Base-by-base conservation (phyloP, 192 early-diverging fungal genomes). In the Gigaspora rosea region DNA sequence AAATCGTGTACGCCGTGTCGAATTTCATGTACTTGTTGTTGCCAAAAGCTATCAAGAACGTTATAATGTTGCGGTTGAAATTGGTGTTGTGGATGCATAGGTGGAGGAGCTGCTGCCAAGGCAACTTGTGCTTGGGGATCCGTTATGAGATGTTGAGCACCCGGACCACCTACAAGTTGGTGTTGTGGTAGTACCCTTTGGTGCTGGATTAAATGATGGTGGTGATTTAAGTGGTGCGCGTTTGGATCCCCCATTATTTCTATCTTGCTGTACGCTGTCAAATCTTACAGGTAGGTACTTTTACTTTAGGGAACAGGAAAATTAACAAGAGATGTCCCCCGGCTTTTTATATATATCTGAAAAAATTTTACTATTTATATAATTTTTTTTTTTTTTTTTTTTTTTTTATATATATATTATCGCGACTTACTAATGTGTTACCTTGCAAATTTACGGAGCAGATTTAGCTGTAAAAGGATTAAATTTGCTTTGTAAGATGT, bases 1-100 rank as follows among this genome's bases (percentile, higher is more conserved):
- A 95, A 98, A 82, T 98, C 97, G 22, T 91, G 89, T 65, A 84
- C 80, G 18, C 90, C 89, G 67, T 91, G 83, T 65, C 93, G 86
- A 27, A 91, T 87, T 58, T 86, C 83, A 11, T 78, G 76, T 79
- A 90, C 86, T 73, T 94, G 92, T 10, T 87, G 86, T 76, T 88
- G 84, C 93, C 93, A 94, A 71, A 93, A 94, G 16, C 86, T 82
- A 36, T 81, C 81, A 11, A 89, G 74, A 11, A 83, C 56, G 27
- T 15, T 59, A 58, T 73, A 49, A 41, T 73, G 71, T 56, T 59
- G 78, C 33, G 78, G 77, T 48, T 77, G 76, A 8, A 68, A 73
- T 11, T 74, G 69, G 58, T 59, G 35, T 56, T 73, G 77, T 16
- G 36, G 41, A 32, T 54, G 58, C 13, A 46, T 12, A 8, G 64